Base-by-base conservation (phyloP, 306 rosid genomes). In the Prunus padus region DNA sequence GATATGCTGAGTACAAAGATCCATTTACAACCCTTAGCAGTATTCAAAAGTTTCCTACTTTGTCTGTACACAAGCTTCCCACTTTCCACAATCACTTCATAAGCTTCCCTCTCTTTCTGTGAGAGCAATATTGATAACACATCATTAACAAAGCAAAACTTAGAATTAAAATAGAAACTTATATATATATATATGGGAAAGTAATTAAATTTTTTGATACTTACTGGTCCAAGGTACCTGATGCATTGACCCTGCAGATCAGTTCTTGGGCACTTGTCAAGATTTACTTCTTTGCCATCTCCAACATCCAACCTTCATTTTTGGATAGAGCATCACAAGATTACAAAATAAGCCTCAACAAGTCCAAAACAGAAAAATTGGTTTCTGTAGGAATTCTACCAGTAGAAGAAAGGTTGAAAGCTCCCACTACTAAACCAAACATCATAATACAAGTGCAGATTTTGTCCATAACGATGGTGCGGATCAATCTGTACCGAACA, bases 381-480 rank as follows among this genome's bases (percentile, higher is more conserved):
- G 18, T 4, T 44, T 65, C 8, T 65, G 13, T 16, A 8, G 25
- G 33, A 18, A 8, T 33, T 72, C 31, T 85, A 91, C 98, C 98
- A 93, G 80, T 88, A 85, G 76, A 93, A 91, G 87, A 93, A 93
- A 18, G 96, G 97, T 75, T 91, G 89, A 37, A 84, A 72, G 80
- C 92, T 91, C 65, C 80, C 87, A 76, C 89, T 89, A 10, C 68
- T 74, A 64, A 89, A 84, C 98, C 98, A 93, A 23, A 84, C 82
- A 70, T 74, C 76, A 63, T 89, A 88, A 73, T 93, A 93, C 8
- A 91, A 71, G 61, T 91, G 87, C 18, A 93, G 72, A 79, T 89
- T 93, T 80, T 93, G 98, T 0, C 98, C 98, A 76, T 93, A 93
- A 5, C 97, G 96, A 82, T 93, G 98, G 33, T 89, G 88, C 6